Percentiles rank a stretch among this genome's conserved stretches.
Conservation (phyloP, 495 filamentous ascomycete genomes). For the Pseudomonodictys pantanalensis region DNA sequence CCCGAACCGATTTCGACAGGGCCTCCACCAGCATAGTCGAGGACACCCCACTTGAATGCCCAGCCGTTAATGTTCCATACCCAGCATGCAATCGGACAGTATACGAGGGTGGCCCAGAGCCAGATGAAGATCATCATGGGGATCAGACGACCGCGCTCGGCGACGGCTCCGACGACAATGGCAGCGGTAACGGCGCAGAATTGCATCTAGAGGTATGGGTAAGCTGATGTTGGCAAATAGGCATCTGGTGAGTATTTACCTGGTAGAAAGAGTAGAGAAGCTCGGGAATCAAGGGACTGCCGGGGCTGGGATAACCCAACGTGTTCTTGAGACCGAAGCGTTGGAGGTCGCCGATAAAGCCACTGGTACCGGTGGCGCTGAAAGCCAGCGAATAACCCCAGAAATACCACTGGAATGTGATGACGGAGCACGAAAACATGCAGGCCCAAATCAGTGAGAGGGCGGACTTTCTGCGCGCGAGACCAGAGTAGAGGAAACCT, state of each 20-base stretch:
- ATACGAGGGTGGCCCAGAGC: slow-evolving; percentile 94
- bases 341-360: slow-evolving; percentile 64
- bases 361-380: slow-evolving; percentile 60
- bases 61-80: slow-evolving; percentile 92
- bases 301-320: slow-evolving; percentile 60
- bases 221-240: background rate
- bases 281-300: slow-evolving; percentile 60
- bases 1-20: slow-evolving; percentile 98
- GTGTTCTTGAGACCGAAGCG: slow-evolving; percentile 67
- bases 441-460: slow-evolving; percentile 70
- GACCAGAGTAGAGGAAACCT: slow-evolving; percentile 66
- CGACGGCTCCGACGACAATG: slow-evolving; percentile 87
- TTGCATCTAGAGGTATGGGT: slow-evolving; percentile 66
- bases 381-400: slow-evolving; percentile 74
- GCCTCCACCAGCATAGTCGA: slow-evolving; percentile 95
- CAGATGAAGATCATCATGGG: slow-evolving; percentile 96
- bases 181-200: slow-evolving; percentile 91
- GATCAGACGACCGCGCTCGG: slow-evolving; percentile 88
- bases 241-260: slow-evolving; percentile 42
- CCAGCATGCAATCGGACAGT: slow-evolving; percentile 96
- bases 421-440: slow-evolving; percentile 62
- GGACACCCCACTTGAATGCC: slow-evolving; percentile 85
- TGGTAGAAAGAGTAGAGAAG: slow-evolving; percentile 68
- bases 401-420: slow-evolving; percentile 74
- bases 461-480: slow-evolving; percentile 62